Percentiles rank a stretch among this genome's conserved stretches.
Evolutionary conservation across 139 green algal species (phyloP).

Genomic region (Coccomyxa sp.): DNA sequence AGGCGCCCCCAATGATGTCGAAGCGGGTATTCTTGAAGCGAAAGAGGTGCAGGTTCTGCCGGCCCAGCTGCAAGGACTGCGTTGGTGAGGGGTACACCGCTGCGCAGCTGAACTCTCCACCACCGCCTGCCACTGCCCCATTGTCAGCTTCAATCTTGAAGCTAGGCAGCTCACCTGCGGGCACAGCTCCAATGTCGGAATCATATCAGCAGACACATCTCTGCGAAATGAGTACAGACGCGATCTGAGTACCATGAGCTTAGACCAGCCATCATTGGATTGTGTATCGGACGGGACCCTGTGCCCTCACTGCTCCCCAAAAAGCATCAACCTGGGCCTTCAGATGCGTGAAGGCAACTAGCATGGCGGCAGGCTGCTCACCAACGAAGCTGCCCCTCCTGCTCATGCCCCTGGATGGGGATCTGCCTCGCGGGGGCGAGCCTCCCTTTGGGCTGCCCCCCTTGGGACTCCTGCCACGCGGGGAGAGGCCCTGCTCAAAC

Average conservation of each 20-base stretch:
- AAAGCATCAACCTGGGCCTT: too few relatives aligned
- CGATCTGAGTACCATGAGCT: too few relatives aligned
- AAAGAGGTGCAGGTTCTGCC: slow-evolving; percentile 77
- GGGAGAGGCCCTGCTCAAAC: neutral
- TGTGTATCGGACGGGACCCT: too few relatives aligned
- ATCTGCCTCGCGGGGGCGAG: neutral
- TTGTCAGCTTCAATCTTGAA: slow-evolving; percentile 7
- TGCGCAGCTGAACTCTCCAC: slow-evolving; percentile 67
- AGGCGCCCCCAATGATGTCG: slow-evolving; percentile 77
- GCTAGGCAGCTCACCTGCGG: neutral
- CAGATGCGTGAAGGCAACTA: too few relatives aligned
- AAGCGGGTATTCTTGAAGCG: slow-evolving; percentile 62
- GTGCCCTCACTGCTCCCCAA: too few relatives aligned
- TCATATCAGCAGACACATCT: too few relatives aligned
- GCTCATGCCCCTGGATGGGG: neutral
- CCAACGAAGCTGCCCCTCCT: neutral
- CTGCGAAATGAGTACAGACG: too few relatives aligned
- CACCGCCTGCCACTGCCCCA: slow-evolving; percentile 6
- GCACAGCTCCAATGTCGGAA: too few relatives aligned
- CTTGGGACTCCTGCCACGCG: slow-evolving; percentile 9
- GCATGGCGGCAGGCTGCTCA: neutral
- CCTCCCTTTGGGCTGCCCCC: neutral
- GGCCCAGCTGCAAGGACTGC: slow-evolving; percentile 48
- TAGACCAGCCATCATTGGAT: too few relatives aligned
- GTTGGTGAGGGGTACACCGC: slow-evolving; percentile 50